Base-by-base conservation (phyloP, 1,139 yeast genomes). In the Nadsonia commutata region DNA sequence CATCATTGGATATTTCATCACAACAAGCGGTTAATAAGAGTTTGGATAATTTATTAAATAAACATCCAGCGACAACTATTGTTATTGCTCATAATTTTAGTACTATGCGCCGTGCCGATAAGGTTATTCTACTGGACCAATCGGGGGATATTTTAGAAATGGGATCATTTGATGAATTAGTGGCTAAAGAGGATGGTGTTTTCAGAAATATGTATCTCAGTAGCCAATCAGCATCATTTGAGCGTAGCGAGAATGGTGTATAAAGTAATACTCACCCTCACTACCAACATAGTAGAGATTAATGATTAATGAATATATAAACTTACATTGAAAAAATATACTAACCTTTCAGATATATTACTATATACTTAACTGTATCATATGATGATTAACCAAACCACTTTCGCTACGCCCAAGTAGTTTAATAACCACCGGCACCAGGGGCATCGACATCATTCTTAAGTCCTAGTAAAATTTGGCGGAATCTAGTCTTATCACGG, bases 41-140 rank as follows among this genome's bases (percentile, higher is more conserved):
- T 47, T 88, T 86, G 57, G 93, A 85, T 53, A 74, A 84, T 55
- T 84, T 95, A 66, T 78, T 88, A 44, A 70, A 84, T 45, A 97
- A 97, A 41, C 82, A 84, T 1, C 65, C 86, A 53, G 84, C 86
- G 85, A 88, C 97, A 3, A 79, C 95, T 63, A 69, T 88, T 49
- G 70, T 88, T 56, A 95, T 88, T 2, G 83, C 96, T 3, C 98
- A 88, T 64, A 90, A 88, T 58, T 86, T 86, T 51, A 85, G 96
- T 1, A 6, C 33, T 16, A 27, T 27, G 33, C 8, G 33, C 9
- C 33, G 33, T 16, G n/a, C 33, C 16, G 33, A 27, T 27, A 27
- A 9, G 13, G n/a, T 27, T 11, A 27, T 27, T 3, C n/a, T 27
- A 9, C 16, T 27, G 33, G 16, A 27, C n/a, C 9, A 27, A 4